Conservation (phyloP, 164 flowering plant species). For the Brasenia schreberi region DNA sequence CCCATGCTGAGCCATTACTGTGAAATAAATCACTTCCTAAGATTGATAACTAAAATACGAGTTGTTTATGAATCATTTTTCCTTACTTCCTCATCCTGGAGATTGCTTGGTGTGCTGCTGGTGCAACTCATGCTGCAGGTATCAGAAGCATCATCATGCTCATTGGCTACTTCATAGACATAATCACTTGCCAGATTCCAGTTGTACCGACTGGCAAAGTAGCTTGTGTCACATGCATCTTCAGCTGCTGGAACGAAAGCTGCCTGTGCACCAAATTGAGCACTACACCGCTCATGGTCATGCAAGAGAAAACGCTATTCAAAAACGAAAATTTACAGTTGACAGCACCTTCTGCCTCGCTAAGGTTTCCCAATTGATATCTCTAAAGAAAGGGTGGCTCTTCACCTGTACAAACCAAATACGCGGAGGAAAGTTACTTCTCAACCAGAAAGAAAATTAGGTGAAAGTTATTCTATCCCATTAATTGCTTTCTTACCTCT, state of each 20-base stretch:
- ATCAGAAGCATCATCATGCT: constrained; percentile 69
- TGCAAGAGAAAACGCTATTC: not conserved
- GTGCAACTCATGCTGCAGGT: constrained; percentile 35
- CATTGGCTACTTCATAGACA: constrained; percentile 38
- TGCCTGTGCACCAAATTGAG: constrained; percentile 35
- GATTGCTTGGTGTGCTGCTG: constrained; percentile 64
- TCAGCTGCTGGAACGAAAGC: constrained; percentile 85
- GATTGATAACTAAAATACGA: too few species aligned
- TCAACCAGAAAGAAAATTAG: not conserved
- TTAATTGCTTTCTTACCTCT: constrained; percentile 40
- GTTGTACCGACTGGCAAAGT: constrained; percentile 82
- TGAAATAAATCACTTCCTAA: not conserved
- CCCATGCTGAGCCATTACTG: not conserved
- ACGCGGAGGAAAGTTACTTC: not conserved
- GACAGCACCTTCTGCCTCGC: constrained; percentile 78
- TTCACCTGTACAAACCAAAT: constrained; percentile 51
- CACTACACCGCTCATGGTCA: not conserved
- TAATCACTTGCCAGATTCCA: constrained; percentile 76
- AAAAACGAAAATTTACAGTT: not conserved
- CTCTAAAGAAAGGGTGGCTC: constrained; percentile 60
- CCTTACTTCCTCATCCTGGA: constrained; percentile 70
- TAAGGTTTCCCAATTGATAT: constrained; percentile 93
- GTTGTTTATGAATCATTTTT: not conserved
- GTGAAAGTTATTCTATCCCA: not conserved
- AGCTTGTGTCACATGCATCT: constrained; percentile 77